Percentiles rank a stretch among this genome's conserved stretches.
phyloP scores from a whole-genome alignment of 2,329 filamentous ascomycete genomes.

The Cryoendolithus antarcticus region DNA sequence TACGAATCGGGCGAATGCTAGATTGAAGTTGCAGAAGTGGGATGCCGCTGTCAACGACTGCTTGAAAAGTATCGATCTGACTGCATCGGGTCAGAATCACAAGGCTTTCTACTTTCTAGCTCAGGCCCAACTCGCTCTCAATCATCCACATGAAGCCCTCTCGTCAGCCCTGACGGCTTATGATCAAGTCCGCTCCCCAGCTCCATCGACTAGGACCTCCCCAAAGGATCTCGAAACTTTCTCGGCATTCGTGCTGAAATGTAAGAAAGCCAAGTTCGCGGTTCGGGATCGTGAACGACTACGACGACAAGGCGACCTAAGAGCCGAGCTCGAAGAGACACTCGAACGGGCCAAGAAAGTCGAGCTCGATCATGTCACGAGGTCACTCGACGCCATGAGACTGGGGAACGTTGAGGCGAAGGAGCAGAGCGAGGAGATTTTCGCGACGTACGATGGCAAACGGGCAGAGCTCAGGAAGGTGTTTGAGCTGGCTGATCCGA shows the following conservation, averaged over 20 bases:
- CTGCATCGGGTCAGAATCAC: conserved; percentile 30
- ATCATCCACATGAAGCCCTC: conserved; percentile 61
- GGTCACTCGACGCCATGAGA: conserved; percentile 21
- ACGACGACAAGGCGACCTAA: conserved; percentile 44
- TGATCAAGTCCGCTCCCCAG: conserved; percentile 33
- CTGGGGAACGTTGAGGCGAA: conserved; percentile 32
- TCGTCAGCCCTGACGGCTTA: conserved; percentile 61
- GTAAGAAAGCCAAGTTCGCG: conserved; percentile 82
- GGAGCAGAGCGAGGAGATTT: conserved; percentile 37
- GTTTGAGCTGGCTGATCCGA: conserved; percentile 36
- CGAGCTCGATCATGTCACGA: conserved; percentile 24
- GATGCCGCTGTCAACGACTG: conserved; percentile 68
- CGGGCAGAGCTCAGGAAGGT: conserved; percentile 31
- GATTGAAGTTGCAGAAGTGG: conserved; percentile 62
- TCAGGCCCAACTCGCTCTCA: conserved; percentile 66
- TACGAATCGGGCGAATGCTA: conserved; percentile 78
- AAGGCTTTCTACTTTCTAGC: conserved; percentile 79
- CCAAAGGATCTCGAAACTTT: conserved; percentile 31
- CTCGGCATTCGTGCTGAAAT: conserved; percentile 60
- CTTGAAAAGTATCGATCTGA: conserved; percentile 57
- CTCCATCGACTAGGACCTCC: conserved; percentile 44
- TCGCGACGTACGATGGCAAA: conserved; percentile 27
- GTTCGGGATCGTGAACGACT: conserved; percentile 51
- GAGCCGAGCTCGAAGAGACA: conserved; percentile 45
- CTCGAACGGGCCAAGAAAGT: conserved; percentile 37